Conservation (phyloP, 371 early-diverging fungal genomes). For the Mortierella sp. region DNA sequence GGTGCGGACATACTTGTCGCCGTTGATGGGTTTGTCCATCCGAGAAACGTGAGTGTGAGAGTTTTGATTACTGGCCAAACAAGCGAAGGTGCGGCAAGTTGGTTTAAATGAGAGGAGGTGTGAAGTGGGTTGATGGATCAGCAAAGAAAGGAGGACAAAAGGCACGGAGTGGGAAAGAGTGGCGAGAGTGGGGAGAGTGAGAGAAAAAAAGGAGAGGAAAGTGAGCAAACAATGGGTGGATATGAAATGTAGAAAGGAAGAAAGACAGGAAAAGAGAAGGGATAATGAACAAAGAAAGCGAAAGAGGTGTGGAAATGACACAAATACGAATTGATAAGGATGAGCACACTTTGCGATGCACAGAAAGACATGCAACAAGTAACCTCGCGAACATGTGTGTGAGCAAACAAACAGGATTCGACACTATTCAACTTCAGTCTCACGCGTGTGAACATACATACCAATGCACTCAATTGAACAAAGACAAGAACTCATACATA, state of each 20-base stretch:
- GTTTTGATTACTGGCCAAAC: background rate
- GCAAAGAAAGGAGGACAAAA: background rate
- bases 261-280: background rate
- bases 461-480: too few relatives aligned
- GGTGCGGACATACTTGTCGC: constrained; percentile 73
- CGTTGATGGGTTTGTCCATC: constrained; percentile 57
- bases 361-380: too few relatives aligned
- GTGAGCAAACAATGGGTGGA: background rate
- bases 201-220: constrained; percentile 6
- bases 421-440: background rate
- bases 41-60: background rate
- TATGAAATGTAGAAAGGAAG: background rate
- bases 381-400: background rate
- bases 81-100: background rate
- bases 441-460: background rate
- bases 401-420: background rate
- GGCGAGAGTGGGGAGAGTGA: background rate
- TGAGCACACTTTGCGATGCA: background rate
- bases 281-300: background rate
- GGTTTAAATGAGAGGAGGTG: background rate
- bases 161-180: background rate
- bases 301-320: background rate
- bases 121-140: background rate
- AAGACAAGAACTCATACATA: too few relatives aligned
- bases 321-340: background rate